Percentiles rank a stretch among this genome's conserved stretches.
Conservation (phyloP, 495 filamentous ascomycete genomes). For the Parachaetomium inaequale region DNA sequence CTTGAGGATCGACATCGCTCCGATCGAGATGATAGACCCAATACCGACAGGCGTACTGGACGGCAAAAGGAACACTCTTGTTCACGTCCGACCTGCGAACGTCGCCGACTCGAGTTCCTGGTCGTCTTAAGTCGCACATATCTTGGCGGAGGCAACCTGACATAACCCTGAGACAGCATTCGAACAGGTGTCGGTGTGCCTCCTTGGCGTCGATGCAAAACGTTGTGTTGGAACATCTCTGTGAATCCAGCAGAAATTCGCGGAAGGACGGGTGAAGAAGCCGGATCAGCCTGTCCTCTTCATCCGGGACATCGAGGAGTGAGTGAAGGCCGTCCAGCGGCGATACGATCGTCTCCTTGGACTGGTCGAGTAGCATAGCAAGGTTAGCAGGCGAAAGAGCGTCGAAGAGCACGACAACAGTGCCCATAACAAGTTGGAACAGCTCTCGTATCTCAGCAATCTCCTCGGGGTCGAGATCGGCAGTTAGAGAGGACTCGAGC, state of each 20-base stretch:
- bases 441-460: neutral
- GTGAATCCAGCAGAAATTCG: constrained; percentile 3
- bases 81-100: neutral
- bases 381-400: neutral
- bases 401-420: constrained; percentile 1
- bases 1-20: neutral
- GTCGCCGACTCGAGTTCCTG: neutral
- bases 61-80: neutral
- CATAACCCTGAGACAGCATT: neutral
- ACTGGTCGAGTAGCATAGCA: neutral
- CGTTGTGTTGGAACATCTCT: neutral
- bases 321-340: neutral
- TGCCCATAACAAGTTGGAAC: neutral
- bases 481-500: neutral
- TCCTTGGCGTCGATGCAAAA: neutral
- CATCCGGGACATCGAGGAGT: neutral
- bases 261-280: constrained; percentile 5
- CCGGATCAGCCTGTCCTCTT: neutral
- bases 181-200: neutral
- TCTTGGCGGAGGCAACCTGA: neutral
- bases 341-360: neutral
- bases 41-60: constrained; percentile 11
- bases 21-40: neutral
- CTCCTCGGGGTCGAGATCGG: neutral
- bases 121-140: neutral